phyloP scores from a whole-genome alignment of 2,329 filamentous ascomycete genomes.

The Didymosphaeria variabile region DNA sequence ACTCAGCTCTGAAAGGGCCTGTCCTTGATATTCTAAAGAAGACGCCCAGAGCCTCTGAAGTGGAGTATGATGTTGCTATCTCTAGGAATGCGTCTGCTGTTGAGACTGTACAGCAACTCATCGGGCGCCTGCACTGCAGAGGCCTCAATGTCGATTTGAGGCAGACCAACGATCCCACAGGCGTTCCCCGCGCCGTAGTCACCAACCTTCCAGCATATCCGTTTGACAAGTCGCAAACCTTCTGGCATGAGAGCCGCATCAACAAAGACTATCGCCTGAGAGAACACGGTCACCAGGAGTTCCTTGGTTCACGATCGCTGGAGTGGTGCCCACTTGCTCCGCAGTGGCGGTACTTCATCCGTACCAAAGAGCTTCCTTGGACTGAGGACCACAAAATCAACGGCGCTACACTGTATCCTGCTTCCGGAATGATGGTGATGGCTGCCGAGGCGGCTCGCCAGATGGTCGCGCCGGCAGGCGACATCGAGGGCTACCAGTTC shows the following conservation, averaged over 20 bases:
- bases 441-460: background rate
- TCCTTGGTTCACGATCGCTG: slow-evolving; percentile 21
- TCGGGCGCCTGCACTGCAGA: background rate
- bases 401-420: slow-evolving; percentile 33
- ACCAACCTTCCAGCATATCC: background rate
- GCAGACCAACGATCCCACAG: background rate
- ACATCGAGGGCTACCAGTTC: background rate
- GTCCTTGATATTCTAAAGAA: background rate
- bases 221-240: background rate
- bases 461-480: background rate
- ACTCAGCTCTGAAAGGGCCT: background rate
- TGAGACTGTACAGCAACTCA: background rate
- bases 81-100: background rate
- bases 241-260: background rate
- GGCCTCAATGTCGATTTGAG: background rate
- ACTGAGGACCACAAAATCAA: slow-evolving; percentile 31
- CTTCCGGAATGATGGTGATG: slow-evolving; percentile 21
- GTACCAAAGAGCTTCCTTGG: slow-evolving; percentile 26
- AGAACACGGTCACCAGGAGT: background rate
- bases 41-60: background rate
- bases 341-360: slow-evolving; percentile 56
- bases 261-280: background rate
- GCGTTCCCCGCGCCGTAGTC: background rate
- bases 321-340: slow-evolving; percentile 38
- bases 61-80: background rate